Base-by-base conservation (phyloP, 2,329 filamentous ascomycete genomes). In the Curvularia verruculosa region DNA sequence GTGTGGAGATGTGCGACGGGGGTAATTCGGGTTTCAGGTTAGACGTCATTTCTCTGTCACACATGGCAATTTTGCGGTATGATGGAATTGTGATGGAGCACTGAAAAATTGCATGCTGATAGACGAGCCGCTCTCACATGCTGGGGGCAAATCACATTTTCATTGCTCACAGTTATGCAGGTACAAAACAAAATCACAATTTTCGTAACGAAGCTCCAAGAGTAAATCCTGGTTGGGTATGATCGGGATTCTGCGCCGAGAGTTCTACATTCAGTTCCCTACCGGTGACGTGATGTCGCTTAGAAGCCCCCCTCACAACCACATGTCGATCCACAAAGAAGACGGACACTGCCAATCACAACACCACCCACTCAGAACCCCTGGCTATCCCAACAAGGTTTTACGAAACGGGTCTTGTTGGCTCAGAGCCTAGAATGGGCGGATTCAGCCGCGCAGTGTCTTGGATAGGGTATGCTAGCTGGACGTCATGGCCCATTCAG, bases 271-370 rank as follows among this genome's bases (percentile, higher is more conserved):
- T 39, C 26, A 54, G 53, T 47, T 54, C 54, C 45, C 54, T 56
- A 34, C 58, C 55, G n/a, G 66, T 74, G 71, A 74, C 71, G 71
- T 67, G 65, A 56, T 68, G 50, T 59, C 46, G 49, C 64, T 71
- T 67, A 60, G 63, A 60, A 49, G 43, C 49, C 60, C 58, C n/a
- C 40, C 53, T 49, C 55, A 44, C 23, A 24, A 52, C 36, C 26
- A 50, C 37, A 52, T 51, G 58, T 58, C 39, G 58, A 71, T 68
- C 63, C 48, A 56, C 61, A 55, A 65, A 48, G 60, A 53, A 52
- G 47, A 18, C 43, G 19, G n/a, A 34, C 13, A 36, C 45, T 7
- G 24, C 70, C 70, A 72, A 72, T 72, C 60, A 69, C 34, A 61
- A 21, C 52, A 7, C 19, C 12, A 6, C 29, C 34, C 29, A 10